phyloP scores from a whole-genome alignment of 2,329 filamentous ascomycete genomes.

The Colletotrichum agaves region DNA sequence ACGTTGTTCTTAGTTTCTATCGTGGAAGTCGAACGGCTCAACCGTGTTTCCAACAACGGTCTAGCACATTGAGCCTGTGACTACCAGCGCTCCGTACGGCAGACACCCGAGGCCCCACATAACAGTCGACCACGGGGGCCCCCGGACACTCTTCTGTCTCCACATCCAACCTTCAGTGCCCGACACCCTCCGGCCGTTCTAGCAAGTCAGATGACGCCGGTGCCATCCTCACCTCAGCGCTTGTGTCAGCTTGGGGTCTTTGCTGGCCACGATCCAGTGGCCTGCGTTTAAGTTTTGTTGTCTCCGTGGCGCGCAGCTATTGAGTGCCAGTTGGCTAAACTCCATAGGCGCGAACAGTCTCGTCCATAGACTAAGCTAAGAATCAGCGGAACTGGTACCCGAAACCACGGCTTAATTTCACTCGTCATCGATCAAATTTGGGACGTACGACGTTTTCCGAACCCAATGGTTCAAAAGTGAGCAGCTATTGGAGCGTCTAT shows the following conservation, averaged over 20 bases:
- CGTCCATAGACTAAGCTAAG: neutral
- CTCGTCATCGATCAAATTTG: neutral
- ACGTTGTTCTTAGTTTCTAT: neutral
- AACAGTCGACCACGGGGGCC: neutral
- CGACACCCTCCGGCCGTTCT: neutral
- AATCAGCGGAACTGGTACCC: neutral
- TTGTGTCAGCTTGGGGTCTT: neutral
- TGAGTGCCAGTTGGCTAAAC: neutral
- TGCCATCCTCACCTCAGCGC: neutral
- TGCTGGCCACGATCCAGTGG: neutral
- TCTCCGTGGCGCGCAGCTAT: neutral
- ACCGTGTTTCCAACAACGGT: neutral
- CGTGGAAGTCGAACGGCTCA: neutral
- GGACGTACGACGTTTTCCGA: neutral
- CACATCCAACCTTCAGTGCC: conserved; percentile 5
- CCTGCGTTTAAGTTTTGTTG: neutral
- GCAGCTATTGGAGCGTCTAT: neutral
- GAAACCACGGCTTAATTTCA: neutral
- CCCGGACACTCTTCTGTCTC: neutral
- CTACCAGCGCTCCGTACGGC: neutral
- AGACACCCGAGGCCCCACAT: conserved; percentile 1
- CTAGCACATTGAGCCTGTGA: neutral
- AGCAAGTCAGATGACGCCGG: neutral
- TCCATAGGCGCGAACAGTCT: neutral
- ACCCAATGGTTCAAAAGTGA: neutral